Base-by-base conservation (phyloP, 2,329 filamentous ascomycete species). In the Sclerotinia borealis region DNA sequence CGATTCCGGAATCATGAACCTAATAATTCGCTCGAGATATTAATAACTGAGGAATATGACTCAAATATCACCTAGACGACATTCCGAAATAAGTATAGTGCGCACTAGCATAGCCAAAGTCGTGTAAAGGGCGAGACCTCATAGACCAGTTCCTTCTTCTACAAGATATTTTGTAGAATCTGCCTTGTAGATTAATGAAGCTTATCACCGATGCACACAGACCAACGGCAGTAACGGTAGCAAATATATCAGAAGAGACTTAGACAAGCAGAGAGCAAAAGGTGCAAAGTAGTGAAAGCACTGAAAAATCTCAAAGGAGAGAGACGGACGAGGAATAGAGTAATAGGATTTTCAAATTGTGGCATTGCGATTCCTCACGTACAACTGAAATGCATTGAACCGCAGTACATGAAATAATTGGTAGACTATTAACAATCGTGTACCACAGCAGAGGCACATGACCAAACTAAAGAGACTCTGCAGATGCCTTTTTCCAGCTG, bases 401-500 rank as follows among this genome's bases (percentile, higher is more conserved):
- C 39, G 27, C 19, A 56, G 22, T 22, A n/a, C 11, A 34, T 45
- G 8, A 45, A 31, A 19, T 45, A 19, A 15, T 19, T 56, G 27
- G 19, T 7, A 34, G 27, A n/a, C 11, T 25, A 13, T 56, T 34
- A 13, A 45, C n/a, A 25, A 34, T 31, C n/a, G 11, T 45, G n/a
- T 34, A 34, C 7, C 39, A 25, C n/a, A 45, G 27, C 54, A 45
- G 19, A 45, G 27, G n/a, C 11, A 31, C 27, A 43, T 56, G 27
- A 43, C 1, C 22, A 43, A 11, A 1, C 27, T 56, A 56, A 45
- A 8, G 39, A 62, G 37, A 19, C 31, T 15, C 17, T 22, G 39
- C 56, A 54, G 61, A 5, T 22, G 55, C 51, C 50, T 50, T 41
- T 29, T 63, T 64, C 64, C 62, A 64, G 48, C 56, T 59, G 1